Evolutionary conservation across 495 filamentous ascomycete species (phyloP).

Genomic region (Aspergillus homomorphus): DNA sequence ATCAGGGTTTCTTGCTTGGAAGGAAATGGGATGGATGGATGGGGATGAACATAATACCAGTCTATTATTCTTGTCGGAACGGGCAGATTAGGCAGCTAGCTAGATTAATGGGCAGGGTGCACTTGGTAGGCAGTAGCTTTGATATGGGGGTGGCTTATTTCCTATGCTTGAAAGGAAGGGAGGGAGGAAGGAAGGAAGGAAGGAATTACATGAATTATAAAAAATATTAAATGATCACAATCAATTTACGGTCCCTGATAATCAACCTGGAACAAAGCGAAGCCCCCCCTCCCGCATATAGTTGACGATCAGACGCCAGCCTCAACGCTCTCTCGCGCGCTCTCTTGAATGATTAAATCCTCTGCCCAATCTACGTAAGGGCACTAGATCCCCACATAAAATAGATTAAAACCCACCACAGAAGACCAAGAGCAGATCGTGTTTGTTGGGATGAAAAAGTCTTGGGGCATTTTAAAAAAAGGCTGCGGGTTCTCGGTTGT

Average conservation of each 20-base stretch:
- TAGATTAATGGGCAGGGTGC: too few species aligned
- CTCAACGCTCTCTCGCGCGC: neutral
- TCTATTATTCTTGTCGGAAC: neutral
- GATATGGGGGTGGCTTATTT: too few species aligned
- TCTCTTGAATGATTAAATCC: neutral
- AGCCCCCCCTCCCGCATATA: neutral
- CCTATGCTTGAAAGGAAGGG: neutral
- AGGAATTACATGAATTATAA: neutral
- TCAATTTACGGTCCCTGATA: neutral
- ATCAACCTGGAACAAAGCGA: neutral
- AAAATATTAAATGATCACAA: too few species aligned
- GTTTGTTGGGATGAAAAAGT: neutral
- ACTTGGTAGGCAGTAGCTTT: too few species aligned
- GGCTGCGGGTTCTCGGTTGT: too few species aligned
- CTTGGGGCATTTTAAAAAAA: too few species aligned
- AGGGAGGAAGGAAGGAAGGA: neutral
- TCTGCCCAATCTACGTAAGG: neutral
- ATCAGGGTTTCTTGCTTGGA: neutral
- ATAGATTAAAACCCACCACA: neutral
- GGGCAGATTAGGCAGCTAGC: constrained; percentile 1
- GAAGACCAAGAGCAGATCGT: neutral
- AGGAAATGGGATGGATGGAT: too few species aligned
- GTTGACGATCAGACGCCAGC: neutral
- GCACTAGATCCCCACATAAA: neutral
- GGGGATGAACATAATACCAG: neutral